Percentiles rank a stretch among this genome's conserved stretches.
Evolutionary conservation across 306 rosid genomes (phyloP).

Genomic region (Morella rubra): DNA sequence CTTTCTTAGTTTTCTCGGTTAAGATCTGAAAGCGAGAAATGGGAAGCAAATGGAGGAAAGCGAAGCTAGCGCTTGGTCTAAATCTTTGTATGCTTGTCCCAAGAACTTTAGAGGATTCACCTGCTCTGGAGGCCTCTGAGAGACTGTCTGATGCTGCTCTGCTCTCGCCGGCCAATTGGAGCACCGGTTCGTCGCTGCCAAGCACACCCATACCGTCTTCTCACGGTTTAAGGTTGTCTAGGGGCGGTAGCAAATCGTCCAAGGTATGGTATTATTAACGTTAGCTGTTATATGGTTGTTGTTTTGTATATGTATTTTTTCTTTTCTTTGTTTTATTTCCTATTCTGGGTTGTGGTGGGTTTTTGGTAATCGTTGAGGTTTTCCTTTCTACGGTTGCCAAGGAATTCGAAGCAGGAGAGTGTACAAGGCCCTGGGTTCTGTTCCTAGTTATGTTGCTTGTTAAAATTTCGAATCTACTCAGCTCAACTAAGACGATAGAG

Average conservation of each 20-base stretch:
- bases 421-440: not conserved
- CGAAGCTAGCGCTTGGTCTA: constrained; percentile 74
- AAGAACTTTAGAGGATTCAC: constrained; percentile 60
- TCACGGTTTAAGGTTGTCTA: constrained; percentile 43
- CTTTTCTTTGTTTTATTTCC: not conserved
- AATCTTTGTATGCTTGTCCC: constrained; percentile 85
- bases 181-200: constrained; percentile 42
- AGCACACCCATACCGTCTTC: constrained; percentile 47
- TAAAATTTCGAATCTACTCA: not conserved
- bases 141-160: constrained; percentile 80
- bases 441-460: not conserved
- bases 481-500: not conserved
- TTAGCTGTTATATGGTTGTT: constrained; percentile 5
- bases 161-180: constrained; percentile 63
- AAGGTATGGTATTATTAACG: constrained; percentile 36
- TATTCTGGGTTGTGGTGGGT: not conserved
- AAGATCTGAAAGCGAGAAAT: constrained; percentile 46
- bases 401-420: not conserved
- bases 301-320: not conserved
- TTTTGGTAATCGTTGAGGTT: not conserved
- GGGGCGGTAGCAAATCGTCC: constrained; percentile 47
- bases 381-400: not conserved
- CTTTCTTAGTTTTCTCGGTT: constrained; percentile 19
- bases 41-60: constrained; percentile 98
- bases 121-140: constrained; percentile 51